phyloP scores from a whole-genome alignment of 257 asterid genomes.

The Nyctanthes arbortristis region DNA sequence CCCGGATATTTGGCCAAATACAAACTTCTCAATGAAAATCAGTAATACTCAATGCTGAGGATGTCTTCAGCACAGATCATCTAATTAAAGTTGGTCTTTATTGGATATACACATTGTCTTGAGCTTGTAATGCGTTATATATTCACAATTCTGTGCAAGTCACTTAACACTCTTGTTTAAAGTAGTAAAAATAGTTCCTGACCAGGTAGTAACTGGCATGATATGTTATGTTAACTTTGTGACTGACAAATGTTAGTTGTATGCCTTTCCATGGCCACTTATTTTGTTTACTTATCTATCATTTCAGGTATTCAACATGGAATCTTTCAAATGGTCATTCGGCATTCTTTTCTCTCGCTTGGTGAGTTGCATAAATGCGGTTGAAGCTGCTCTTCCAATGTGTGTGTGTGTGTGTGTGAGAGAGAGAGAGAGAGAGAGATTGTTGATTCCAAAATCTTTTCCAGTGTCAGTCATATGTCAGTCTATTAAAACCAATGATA shows the following conservation, averaged over 20 bases:
- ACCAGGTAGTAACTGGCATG: slow-evolving; percentile 8
- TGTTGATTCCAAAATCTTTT: not conserved
- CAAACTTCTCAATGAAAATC: not conserved
- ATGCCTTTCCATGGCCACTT: slow-evolving; percentile 1
- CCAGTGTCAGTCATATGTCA: not conserved
- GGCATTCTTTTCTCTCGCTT: slow-evolving; percentile 95
- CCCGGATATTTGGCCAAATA: not conserved
- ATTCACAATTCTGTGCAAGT: slow-evolving; percentile 5
- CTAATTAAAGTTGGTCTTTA: not conserved
- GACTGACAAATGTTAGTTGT: not conserved
- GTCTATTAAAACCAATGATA: not conserved
- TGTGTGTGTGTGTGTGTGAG: not conserved
- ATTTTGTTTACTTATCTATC: slow-evolving; percentile 20
- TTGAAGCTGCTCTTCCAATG: not conserved
- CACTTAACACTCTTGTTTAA: not conserved
- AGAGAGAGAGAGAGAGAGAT: not conserved
- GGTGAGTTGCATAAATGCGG: slow-evolving; percentile 47
- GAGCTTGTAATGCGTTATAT: not conserved
- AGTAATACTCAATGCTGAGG: not conserved
- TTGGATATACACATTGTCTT: not conserved
- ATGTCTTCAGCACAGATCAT: not conserved
- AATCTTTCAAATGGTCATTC: slow-evolving; percentile 85
- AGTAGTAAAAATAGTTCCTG: not conserved
- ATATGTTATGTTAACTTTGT: not conserved
- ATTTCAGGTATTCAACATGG: slow-evolving; percentile 81